Percentiles rank a stretch among this genome's conserved stretches.
phyloP scores from a whole-genome alignment of 2,329 filamentous ascomycete genomes.

The Hypoxylon rubiginosum region DNA sequence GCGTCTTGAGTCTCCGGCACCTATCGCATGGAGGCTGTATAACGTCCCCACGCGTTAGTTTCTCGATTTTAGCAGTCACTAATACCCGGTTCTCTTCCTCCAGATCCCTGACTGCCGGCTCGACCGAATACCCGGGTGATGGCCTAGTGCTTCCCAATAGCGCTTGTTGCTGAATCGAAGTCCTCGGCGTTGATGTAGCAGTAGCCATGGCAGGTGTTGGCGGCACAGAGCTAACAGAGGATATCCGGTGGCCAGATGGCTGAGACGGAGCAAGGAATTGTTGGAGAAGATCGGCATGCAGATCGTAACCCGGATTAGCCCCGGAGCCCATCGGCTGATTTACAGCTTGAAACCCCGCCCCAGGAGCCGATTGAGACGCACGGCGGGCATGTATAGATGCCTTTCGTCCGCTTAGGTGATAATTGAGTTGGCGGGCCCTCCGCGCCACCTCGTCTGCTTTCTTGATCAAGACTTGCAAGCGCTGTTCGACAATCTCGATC shows the following conservation, averaged over 20 bases:
- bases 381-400: slow-evolving; percentile 78
- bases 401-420: slow-evolving; percentile 80
- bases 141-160: slow-evolving; percentile 48
- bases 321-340: slow-evolving; percentile 51
- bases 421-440: slow-evolving; percentile 80
- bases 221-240: slow-evolving; percentile 50
- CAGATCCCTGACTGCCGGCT: slow-evolving; percentile 48
- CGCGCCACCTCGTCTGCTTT: slow-evolving; percentile 79
- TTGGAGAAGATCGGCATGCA: slow-evolving; percentile 68
- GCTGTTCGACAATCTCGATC: slow-evolving; percentile 85
- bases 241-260: slow-evolving; percentile 45
- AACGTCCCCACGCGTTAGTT: slow-evolving; percentile 77
- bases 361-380: slow-evolving; percentile 56
- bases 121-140: slow-evolving; percentile 48
- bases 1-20: slow-evolving; percentile 82
- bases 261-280: slow-evolving; percentile 60
- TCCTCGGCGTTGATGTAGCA: slow-evolving; percentile 48
- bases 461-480: slow-evolving; percentile 81
- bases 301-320: slow-evolving; percentile 57
- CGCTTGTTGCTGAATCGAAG: slow-evolving; percentile 48
- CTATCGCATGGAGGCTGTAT: slow-evolving; percentile 88
- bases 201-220: slow-evolving; percentile 49
- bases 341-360: slow-evolving; percentile 55
- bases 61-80: slow-evolving; percentile 82
- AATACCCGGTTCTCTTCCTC: slow-evolving; percentile 62